Evolutionary conservation across 139 green algal genomes (phyloP).

Genomic region (Coccomyxa sp.): DNA sequence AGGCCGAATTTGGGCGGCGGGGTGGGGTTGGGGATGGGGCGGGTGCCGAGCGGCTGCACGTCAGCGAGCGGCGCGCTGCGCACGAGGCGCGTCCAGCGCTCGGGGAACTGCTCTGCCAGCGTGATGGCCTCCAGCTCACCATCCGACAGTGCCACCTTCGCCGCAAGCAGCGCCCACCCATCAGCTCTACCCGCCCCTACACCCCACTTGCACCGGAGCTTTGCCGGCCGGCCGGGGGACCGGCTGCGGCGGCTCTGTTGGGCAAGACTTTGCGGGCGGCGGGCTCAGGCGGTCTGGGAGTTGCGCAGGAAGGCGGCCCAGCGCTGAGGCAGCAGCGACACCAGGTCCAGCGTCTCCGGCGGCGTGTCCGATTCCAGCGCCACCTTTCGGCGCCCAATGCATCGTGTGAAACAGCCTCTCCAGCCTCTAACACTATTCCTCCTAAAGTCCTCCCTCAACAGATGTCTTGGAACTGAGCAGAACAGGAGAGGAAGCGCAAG

Average conservation of each 20-base stretch:
- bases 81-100: constrained; percentile 85
- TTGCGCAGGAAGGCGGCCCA: constrained; percentile 88
- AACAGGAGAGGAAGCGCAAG: too few relatives aligned
- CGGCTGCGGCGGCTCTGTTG: too few relatives aligned
- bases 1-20: not conserved
- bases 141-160: constrained; percentile 47
- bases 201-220: too few relatives aligned
- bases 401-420: not conserved
- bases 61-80: constrained; percentile 66
- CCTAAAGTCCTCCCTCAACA: not conserved
- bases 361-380: constrained; percentile 36
- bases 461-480: too few relatives aligned
- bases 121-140: constrained; percentile 49
- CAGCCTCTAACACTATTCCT: too few relatives aligned
- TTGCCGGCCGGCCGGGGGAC: too few relatives aligned
- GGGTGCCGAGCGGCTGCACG: constrained; percentile 39
- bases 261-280: constrained; percentile 17
- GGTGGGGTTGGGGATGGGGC: not conserved
- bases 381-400: constrained; percentile 2
- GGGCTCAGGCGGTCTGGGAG: constrained; percentile 58
- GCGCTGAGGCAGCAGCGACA: constrained; percentile 73
- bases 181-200: too few relatives aligned
- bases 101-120: constrained; percentile 77
- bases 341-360: constrained; percentile 62
- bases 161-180: not conserved